Percentiles rank a stretch among this genome's conserved stretches.
Conservation (phyloP, 2,329 filamentous ascomycete species). For the Sporothrix pallida region DNA sequence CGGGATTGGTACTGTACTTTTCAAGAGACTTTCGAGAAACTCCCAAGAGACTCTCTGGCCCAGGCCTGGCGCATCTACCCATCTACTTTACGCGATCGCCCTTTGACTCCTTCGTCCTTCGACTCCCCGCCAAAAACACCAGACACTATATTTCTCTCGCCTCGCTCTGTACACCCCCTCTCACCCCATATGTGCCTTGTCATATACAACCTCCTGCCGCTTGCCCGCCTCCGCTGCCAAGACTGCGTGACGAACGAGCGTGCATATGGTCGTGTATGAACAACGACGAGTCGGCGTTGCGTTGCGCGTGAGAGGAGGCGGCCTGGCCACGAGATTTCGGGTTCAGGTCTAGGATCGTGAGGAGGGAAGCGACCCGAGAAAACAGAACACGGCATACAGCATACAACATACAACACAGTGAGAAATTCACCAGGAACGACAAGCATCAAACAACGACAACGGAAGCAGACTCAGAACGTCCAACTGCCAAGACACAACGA, state of each 20-base stretch:
- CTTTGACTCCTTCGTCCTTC: neutral
- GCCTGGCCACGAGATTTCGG: constrained; percentile 2
- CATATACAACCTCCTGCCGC: constrained; percentile 25
- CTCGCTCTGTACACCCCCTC: neutral
- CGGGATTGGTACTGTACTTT: constrained; percentile 1
- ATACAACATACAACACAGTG: neutral
- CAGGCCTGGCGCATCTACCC: constrained; percentile 3
- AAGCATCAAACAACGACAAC: neutral
- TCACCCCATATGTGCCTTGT: constrained; percentile 30
- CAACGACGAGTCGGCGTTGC: constrained; percentile 33
- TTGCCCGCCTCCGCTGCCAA: constrained; percentile 43
- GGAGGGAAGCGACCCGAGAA: constrained; percentile 14
- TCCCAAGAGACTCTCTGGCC: neutral
- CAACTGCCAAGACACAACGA: neutral
- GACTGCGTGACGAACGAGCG: constrained; percentile 38
- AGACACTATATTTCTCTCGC: constrained; percentile 2
- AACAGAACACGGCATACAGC: neutral
- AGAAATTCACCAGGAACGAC: neutral
- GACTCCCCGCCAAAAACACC: neutral
- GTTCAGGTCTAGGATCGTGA: neutral
- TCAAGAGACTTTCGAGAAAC: too few species aligned
- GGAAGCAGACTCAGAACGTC: neutral
- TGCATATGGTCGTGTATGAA: constrained; percentile 45
- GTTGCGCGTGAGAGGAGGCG: neutral
- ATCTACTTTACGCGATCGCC: neutral